phyloP scores from a whole-genome alignment of 805 yeast genomes.

The Candida sphagnicola region DNA sequence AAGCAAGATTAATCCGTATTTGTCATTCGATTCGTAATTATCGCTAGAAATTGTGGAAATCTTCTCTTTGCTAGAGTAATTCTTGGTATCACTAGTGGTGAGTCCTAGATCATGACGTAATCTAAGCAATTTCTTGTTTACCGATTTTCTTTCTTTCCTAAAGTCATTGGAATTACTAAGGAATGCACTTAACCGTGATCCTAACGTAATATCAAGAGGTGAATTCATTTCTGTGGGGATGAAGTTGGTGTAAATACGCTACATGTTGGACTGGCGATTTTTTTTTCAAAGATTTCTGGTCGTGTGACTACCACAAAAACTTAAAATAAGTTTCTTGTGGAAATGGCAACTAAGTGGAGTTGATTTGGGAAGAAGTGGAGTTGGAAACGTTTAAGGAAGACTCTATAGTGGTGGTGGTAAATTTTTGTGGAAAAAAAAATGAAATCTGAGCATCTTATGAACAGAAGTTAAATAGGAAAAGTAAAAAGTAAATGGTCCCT shows the following conservation, averaged over 20 bases:
- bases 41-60: slow-evolving; percentile 43
- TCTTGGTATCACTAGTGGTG: slow-evolving; percentile 63
- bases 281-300: not conserved
- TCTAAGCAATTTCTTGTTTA: slow-evolving; percentile 56
- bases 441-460: too few relatives aligned
- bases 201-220: slow-evolving; percentile 45
- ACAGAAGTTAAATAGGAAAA: too few relatives aligned
- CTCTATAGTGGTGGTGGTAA: too few relatives aligned
- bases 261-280: not conserved
- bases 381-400: too few relatives aligned
- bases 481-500: slow-evolving; percentile 52
- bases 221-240: slow-evolving; percentile 21
- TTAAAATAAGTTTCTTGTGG: too few relatives aligned
- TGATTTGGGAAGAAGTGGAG: too few relatives aligned
- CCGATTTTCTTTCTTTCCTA: slow-evolving; percentile 59
- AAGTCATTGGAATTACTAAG: slow-evolving; percentile 68
- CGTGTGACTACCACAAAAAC: too few relatives aligned
- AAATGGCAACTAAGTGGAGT: too few relatives aligned
- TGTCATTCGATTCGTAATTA: slow-evolving; percentile 47
- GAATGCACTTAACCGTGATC: slow-evolving; percentile 58
- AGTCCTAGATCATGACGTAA: slow-evolving; percentile 63
- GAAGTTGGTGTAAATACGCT: not conserved
- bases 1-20: slow-evolving; percentile 57
- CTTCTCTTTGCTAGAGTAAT: slow-evolving; percentile 48
- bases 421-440: not conserved